These are phyloP conservation scores for Sclerotinia nivalis DNA, from an alignment of 2,329 filamentous ascomycete species.

Conservation along the genomic window DNA sequence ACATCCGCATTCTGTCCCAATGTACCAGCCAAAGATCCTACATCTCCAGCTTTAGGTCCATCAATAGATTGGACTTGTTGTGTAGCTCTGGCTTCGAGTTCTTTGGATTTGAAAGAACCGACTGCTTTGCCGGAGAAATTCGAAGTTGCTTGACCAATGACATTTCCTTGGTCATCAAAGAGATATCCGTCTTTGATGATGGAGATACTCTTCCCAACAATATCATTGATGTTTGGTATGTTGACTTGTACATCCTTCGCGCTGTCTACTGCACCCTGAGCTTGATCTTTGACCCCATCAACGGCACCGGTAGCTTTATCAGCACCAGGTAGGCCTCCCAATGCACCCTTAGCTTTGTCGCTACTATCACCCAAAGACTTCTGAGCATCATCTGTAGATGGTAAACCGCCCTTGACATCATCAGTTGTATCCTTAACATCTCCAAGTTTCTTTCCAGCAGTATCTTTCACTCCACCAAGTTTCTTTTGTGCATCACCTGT, in stretches of 20 bases:
- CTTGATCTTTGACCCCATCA: conserved; percentile 13
- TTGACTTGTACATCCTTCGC: conserved; percentile 4
- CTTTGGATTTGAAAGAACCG: conserved; percentile 21
- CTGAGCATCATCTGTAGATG: conserved; percentile 6
- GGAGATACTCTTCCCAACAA: conserved; percentile 60
- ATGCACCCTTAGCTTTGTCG: not conserved
- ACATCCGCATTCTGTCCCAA: not conserved
- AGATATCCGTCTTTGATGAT: conserved; percentile 70
- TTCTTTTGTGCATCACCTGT: conserved; percentile 1
- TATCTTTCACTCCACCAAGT: not conserved
- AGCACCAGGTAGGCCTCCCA: not conserved
- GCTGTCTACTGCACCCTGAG: not conserved
- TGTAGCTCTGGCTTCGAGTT: conserved; percentile 18
- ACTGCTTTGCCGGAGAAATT: conserved; percentile 22
- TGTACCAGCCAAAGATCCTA: not conserved
- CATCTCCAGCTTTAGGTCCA: not conserved
- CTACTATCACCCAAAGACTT: not conserved
- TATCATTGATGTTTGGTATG: conserved; percentile 14
- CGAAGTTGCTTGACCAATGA: conserved; percentile 57
- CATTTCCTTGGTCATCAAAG: conserved; percentile 54
- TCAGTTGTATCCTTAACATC: not conserved
- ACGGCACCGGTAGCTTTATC: conserved; percentile 4
- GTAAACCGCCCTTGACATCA: not conserved
- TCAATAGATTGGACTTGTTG: conserved; percentile 11
- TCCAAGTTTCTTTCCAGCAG: not conserved